Percentiles rank a stretch among this genome's conserved stretches.
Evolutionary conservation across 495 filamentous ascomycete genomes (phyloP).

Genomic region (Symbiotaphrina buchneri): DNA sequence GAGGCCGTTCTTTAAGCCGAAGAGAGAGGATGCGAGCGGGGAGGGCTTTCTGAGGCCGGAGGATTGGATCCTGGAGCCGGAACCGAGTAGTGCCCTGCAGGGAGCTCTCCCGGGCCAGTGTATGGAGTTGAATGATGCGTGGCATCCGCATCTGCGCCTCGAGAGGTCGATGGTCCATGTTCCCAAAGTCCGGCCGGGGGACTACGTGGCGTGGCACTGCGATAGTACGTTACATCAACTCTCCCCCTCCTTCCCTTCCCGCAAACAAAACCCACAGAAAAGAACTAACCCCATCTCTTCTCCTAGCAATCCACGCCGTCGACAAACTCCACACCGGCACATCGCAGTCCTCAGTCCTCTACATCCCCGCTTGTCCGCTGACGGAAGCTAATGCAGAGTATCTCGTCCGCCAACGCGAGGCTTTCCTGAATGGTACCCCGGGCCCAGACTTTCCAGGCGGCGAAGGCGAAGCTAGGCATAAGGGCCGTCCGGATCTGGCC

Average conservation of each 20-base stretch:
- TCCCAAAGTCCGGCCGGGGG: conserved; percentile 55
- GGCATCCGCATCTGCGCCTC: conserved; percentile 63
- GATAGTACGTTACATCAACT: conserved; percentile 39
- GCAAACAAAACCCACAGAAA: conserved; percentile 6
- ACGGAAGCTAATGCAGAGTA: conserved; percentile 53
- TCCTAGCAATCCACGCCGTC: conserved; percentile 44
- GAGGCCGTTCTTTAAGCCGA: conserved; percentile 59
- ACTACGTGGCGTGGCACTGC: conserved; percentile 85
- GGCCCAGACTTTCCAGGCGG: conserved; percentile 57
- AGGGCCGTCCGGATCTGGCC: background rate
- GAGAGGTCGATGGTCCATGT: conserved; percentile 57
- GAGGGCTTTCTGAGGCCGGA: conserved; percentile 22
- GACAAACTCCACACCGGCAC: conserved; percentile 53
- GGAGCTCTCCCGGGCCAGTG: conserved; percentile 54
- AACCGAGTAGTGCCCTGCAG: conserved; percentile 34
- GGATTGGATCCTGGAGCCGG: conserved; percentile 23
- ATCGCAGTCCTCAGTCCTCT: conserved; percentile 57
- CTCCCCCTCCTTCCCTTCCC: conserved; percentile 11
- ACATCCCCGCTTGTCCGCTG: conserved; percentile 69
- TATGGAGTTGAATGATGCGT: conserved; percentile 48
- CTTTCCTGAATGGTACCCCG: conserved; percentile 36
- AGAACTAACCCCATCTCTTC: background rate
- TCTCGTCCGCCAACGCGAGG: conserved; percentile 40
- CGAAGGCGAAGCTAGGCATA: conserved; percentile 33
- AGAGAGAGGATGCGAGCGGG: conserved; percentile 9